Evolutionary conservation across 768 basidiomycete genomes (phyloP).

Genomic region (Porphyrellus cyaneotinctus): DNA sequence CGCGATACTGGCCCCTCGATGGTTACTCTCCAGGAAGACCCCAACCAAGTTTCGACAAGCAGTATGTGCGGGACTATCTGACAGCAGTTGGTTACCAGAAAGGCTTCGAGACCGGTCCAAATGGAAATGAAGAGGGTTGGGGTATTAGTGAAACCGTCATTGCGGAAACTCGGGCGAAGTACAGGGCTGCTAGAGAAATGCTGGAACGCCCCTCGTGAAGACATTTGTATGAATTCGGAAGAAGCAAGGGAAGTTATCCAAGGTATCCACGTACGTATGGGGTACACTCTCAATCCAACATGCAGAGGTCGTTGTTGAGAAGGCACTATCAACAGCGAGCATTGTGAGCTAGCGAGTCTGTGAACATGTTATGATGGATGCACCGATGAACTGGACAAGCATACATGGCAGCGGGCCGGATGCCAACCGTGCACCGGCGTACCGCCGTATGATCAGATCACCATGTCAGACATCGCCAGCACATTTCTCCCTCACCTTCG

Average conservation of each 20-base stretch:
- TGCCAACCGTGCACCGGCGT: no score
- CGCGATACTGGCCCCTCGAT: conserved; percentile 88
- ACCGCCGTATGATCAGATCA: not conserved
- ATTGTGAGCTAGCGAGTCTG: not conserved
- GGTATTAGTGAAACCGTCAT: conserved; percentile 72
- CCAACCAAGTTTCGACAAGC: conserved; percentile 95
- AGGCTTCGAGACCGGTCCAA: conserved; percentile 72
- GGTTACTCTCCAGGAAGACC: conserved; percentile 68
- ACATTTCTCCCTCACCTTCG: conserved; percentile 44
- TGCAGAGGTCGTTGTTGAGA: not conserved
- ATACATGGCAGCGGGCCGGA: no score
- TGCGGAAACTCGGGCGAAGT: conserved; percentile 70
- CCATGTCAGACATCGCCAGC: conserved; percentile 16
- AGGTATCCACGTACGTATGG: conserved; percentile 3
- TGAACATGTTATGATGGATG: no score
- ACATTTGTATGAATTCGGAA: not conserved
- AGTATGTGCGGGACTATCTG: conserved; percentile 91
- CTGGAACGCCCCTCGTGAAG: conserved; percentile 36
- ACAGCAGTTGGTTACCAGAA: conserved; percentile 67
- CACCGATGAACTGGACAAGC: no score
- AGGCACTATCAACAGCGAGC: not conserved
- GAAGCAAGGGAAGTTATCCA: not conserved
- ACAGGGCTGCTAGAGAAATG: conserved; percentile 69
- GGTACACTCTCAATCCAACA: not conserved
- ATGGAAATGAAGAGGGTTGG: conserved; percentile 73